Conservation (phyloP, 129 eudicot genomes). For the Logfia minima region DNA sequence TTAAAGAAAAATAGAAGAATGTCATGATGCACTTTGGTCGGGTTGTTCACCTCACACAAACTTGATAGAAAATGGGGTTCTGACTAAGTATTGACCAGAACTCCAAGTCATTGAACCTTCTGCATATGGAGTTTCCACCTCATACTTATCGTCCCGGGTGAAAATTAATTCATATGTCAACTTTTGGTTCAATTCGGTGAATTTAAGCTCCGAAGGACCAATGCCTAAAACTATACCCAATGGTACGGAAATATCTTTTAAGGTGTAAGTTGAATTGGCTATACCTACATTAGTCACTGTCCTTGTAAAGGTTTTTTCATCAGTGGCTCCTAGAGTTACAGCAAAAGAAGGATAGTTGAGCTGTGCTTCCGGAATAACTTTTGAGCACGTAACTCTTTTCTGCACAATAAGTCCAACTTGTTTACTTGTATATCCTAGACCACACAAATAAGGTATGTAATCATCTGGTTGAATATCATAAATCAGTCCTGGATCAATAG, state of each 20-base stretch:
- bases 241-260: conserved; percentile 14
- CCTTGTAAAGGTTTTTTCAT: conserved; percentile 24
- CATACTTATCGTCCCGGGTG: neutral
- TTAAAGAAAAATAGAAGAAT: neutral
- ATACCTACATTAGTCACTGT: conserved; percentile 53
- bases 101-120: conserved; percentile 49
- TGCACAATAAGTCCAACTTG: conserved; percentile 32
- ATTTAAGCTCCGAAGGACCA: conserved; percentile 24
- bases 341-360: conserved; percentile 45
- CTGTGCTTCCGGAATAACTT: conserved; percentile 28
- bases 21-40: neutral
- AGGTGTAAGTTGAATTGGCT: conserved; percentile 30
- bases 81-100: conserved; percentile 32
- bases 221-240: conserved; percentile 32
- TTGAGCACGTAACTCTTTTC: conserved; percentile 26
- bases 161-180: conserved; percentile 40
- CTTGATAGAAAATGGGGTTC: conserved; percentile 38
- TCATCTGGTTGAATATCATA: conserved; percentile 33
- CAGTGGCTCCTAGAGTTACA: conserved; percentile 18
- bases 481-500: conserved; percentile 39
- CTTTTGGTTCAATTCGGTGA: conserved; percentile 39
- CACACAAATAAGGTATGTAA: conserved; percentile 43
- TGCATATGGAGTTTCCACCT: neutral
- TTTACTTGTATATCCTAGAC: conserved; percentile 32
- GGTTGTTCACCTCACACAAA: neutral